A percentile compares a stretch with the other conserved stretches of the same genome.
phyloP scores from a whole-genome alignment of 1,139 yeast genomes.

The Ashbya aceris region DNA sequence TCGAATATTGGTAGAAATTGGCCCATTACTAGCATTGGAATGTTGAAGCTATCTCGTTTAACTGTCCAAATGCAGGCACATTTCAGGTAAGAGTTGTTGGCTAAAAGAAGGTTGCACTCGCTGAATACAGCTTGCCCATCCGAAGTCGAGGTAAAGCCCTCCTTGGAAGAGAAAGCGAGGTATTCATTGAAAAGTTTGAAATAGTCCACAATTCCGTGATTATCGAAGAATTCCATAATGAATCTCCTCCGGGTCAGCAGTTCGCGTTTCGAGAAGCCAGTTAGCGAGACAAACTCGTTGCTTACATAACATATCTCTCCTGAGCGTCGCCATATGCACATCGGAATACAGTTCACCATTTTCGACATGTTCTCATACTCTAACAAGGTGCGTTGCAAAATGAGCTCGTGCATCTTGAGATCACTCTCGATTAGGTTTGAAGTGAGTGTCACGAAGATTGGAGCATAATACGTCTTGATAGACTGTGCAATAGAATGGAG shows the following conservation, averaged over 20 bases:
- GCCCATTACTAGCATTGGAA: slow-evolving; percentile 90
- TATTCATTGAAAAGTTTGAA: slow-evolving; percentile 65
- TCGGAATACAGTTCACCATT: slow-evolving; percentile 52
- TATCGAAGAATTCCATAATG: slow-evolving; percentile 80
- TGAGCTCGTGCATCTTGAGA: slow-evolving; percentile 54
- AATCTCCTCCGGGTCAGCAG: slow-evolving; percentile 38
- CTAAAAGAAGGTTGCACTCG: slow-evolving; percentile 61
- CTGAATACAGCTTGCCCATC: slow-evolving; percentile 36
- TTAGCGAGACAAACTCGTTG: slow-evolving; percentile 53
- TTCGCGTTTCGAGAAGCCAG: slow-evolving; percentile 38
- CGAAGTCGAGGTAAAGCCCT: slow-evolving; percentile 10
- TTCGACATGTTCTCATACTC: slow-evolving; percentile 47
- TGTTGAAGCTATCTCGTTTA: slow-evolving; percentile 80
- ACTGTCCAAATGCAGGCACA: slow-evolving; percentile 86
- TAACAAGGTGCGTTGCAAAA: slow-evolving; percentile 57
- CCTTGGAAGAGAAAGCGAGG: slow-evolving; percentile 67
- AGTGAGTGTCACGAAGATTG: slow-evolving; percentile 66
- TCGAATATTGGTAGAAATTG: slow-evolving; percentile 66
- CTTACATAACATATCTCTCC: slow-evolving; percentile 69
- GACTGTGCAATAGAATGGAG: slow-evolving; percentile 51
- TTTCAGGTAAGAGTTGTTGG: slow-evolving; percentile 28
- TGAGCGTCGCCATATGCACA: slow-evolving; percentile 69
- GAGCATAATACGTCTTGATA: slow-evolving; percentile 55
- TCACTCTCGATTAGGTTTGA: slow-evolving; percentile 59
- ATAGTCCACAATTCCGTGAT: slow-evolving; percentile 72